phyloP scores from a whole-genome alignment of 2,329 filamentous ascomycete genomes.

The Cryphonectria radicalis region DNA sequence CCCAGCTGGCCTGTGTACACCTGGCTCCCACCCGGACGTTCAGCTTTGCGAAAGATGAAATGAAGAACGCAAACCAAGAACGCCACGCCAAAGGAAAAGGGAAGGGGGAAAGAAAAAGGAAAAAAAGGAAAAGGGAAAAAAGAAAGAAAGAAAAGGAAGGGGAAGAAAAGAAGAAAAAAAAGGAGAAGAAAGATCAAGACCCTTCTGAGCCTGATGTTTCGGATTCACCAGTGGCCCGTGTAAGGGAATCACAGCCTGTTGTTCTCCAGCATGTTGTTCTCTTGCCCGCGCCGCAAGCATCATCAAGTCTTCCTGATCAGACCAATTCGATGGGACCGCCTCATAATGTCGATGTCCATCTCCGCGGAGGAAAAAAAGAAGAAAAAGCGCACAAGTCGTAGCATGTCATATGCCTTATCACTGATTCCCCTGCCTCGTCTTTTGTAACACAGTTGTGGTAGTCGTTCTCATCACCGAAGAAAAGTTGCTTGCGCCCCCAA shows the following conservation, averaged over 20 bases:
- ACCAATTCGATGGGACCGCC: background rate
- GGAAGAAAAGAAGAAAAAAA: background rate
- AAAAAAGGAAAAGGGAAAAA: background rate
- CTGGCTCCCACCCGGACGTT: conserved; percentile 8
- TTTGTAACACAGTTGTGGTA: background rate
- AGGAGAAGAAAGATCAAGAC: background rate
- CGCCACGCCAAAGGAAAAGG: conserved; percentile 19
- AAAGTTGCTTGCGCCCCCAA: background rate
- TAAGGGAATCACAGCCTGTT: background rate
- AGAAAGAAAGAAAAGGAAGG: background rate
- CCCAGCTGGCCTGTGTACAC: conserved; percentile 24
- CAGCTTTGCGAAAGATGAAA: conserved; percentile 5
- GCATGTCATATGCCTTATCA: background rate
- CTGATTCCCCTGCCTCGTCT: background rate
- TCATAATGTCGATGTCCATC: too few relatives aligned
- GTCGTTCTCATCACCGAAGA: background rate
- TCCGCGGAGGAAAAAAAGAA: background rate
- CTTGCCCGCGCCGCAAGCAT: background rate
- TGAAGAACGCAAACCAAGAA: conserved; percentile 18
- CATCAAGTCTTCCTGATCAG: background rate
- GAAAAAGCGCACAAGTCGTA: background rate
- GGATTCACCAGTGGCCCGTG: background rate
- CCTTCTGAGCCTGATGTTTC: background rate
- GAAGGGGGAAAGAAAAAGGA: too few relatives aligned
- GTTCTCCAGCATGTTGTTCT: background rate